phyloP scores from a whole-genome alignment of 495 filamentous ascomycete genomes.

The Viridothelium virens region DNA sequence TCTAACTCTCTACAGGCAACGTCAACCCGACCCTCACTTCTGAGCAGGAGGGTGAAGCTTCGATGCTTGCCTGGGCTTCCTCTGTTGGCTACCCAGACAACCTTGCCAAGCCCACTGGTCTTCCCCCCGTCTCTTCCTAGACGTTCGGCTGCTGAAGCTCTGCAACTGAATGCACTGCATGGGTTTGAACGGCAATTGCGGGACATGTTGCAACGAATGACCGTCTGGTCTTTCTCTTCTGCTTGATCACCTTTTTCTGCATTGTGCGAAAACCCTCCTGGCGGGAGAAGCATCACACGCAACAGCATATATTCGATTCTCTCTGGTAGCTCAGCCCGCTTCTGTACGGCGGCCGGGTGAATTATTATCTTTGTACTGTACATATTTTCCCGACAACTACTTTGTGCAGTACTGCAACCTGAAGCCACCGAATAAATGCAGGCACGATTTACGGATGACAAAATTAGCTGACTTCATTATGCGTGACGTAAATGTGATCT shows the following conservation, averaged over 20 bases:
- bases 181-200: background rate
- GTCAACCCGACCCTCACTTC: background rate
- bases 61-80: conserved; percentile 5
- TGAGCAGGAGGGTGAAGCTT: background rate
- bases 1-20: conserved; percentile 13
- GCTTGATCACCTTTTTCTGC: conserved; percentile 1
- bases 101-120: conserved; percentile 2
- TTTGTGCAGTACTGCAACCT: conserved; percentile 9
- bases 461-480: background rate
- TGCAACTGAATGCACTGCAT: background rate
- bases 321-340: conserved; percentile 3
- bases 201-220: conserved; percentile 5
- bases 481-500: background rate
- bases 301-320: conserved; percentile 4
- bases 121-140: conserved; percentile 4
- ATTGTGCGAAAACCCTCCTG: background rate
- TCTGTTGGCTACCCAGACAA: conserved; percentile 11
- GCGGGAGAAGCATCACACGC: background rate
- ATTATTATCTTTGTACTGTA: conserved; percentile 9
- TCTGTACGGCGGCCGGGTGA: conserved; percentile 6
- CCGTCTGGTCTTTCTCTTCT: conserved; percentile 7
- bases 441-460: conserved; percentile 8
- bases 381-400: conserved; percentile 4
- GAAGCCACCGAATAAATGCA: background rate
- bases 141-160: background rate